These are phyloP conservation scores for Pezizomycotina sp. DNA, from an alignment of 2,329 filamentous ascomycete species.

Conservation along the genomic window DNA sequence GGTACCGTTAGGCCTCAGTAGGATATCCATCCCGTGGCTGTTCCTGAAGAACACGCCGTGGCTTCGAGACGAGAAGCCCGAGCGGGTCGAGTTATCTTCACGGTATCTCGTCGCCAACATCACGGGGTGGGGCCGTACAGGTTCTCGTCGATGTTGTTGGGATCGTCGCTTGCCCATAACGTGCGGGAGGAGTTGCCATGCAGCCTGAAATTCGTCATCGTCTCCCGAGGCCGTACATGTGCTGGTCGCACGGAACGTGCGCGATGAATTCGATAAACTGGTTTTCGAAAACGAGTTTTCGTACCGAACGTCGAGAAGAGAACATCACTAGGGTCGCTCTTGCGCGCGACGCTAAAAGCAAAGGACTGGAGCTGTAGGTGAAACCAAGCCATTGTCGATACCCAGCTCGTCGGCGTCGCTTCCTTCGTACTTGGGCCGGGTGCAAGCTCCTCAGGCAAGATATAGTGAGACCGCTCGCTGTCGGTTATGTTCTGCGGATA, in stretches of 20 bases:
- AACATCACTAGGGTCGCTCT: slow-evolving; percentile 44
- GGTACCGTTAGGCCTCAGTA: too few species aligned
- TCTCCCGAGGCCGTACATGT: slow-evolving; percentile 61
- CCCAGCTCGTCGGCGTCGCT: too few species aligned
- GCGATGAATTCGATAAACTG: slow-evolving; percentile 62
- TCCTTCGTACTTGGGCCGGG: too few species aligned
- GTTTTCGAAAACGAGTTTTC: slow-evolving; percentile 53
- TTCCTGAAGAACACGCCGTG: slow-evolving; percentile 68
- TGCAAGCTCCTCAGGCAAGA: slow-evolving; percentile 46
- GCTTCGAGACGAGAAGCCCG: slow-evolving; percentile 55
- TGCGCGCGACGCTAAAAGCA: slow-evolving; percentile 51
- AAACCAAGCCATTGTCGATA: too few species aligned
- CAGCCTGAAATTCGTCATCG: slow-evolving; percentile 53
- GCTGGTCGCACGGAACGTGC: slow-evolving; percentile 51
- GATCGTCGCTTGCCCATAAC: slow-evolving; percentile 51
- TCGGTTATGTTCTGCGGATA: slow-evolving; percentile 45
- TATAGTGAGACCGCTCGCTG: slow-evolving; percentile 49
- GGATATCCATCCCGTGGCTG: slow-evolving; percentile 56
- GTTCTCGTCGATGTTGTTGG: slow-evolving; percentile 48
- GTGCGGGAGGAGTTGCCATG: slow-evolving; percentile 56
- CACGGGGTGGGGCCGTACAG: slow-evolving; percentile 63
- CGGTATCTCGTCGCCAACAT: too few species aligned
- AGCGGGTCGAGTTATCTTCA: slow-evolving; percentile 37
- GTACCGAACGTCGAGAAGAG: slow-evolving; percentile 50
- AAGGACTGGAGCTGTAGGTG: slow-evolving; percentile 40